Evolutionary conservation across 139 green algal genomes (phyloP).

Genomic region (Haematococcus sp.): DNA sequence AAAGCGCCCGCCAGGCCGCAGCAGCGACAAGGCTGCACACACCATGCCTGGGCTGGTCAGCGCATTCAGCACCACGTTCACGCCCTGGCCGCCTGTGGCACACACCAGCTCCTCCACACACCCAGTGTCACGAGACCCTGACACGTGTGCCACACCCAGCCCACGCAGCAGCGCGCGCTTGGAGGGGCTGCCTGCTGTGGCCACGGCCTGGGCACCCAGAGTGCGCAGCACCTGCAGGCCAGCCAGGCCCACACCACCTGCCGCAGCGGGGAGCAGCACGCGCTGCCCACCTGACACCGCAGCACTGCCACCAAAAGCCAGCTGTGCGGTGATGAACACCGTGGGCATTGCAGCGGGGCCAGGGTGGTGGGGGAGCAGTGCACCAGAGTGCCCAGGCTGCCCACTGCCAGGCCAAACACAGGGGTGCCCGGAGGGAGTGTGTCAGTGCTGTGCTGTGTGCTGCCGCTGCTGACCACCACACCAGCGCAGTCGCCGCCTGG

Average conservation of each 20-base stretch:
- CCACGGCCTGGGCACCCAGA: constrained; percentile 40
- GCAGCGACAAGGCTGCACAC: constrained; percentile 53
- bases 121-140: constrained; percentile 60
- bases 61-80: constrained; percentile 72
- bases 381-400: constrained; percentile 69
- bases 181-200: constrained; percentile 63
- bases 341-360: constrained; percentile 73
- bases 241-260: constrained; percentile 78
- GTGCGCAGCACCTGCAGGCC: constrained; percentile 56
- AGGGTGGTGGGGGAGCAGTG: constrained; percentile 42
- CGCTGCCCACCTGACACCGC: constrained; percentile 25
- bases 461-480: constrained; percentile 45
- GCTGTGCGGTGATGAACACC: constrained; percentile 77
- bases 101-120: constrained; percentile 62
- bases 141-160: constrained; percentile 45
- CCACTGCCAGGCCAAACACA: constrained; percentile 78
- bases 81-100: constrained; percentile 2
- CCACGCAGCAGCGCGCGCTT: constrained; percentile 71
- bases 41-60: constrained; percentile 87
- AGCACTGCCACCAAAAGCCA: constrained; percentile 44
- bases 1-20: constrained; percentile 57
- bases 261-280: constrained; percentile 72
- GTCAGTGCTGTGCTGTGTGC: neutral
- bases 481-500: constrained; percentile 70
- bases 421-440: constrained; percentile 45